Percentiles rank a stretch among this genome's conserved stretches.
Conservation (phyloP, 352 stramenopile species). For the Phytophthora tubulina region DNA sequence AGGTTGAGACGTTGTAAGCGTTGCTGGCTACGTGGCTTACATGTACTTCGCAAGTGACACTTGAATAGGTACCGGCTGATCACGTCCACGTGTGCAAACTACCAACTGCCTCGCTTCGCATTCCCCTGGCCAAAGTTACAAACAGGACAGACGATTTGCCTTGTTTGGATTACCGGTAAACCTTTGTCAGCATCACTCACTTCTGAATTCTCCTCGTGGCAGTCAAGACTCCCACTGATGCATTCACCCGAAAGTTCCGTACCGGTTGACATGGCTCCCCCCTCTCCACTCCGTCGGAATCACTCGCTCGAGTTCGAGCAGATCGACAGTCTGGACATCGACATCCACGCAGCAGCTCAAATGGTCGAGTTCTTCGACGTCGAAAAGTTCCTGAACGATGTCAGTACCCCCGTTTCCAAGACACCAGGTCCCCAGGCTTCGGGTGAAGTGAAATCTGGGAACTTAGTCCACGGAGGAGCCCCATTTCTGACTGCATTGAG, state of each 20-base stretch:
- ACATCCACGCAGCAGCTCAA: conserved; percentile 12
- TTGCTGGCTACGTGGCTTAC: too few species aligned
- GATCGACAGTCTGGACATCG: conserved; percentile 1
- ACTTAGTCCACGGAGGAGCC: background rate
- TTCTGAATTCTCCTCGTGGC: background rate
- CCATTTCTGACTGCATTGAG: background rate
- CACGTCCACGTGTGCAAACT: conserved; percentile 6
- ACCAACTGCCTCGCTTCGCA: background rate
- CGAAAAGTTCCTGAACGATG: conserved; percentile 3
- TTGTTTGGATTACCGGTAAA: background rate
- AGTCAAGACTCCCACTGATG: background rate
- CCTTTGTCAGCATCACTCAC: conserved; percentile 26
- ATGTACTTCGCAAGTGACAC: background rate
- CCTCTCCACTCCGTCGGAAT: background rate
- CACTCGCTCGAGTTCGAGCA: conserved; percentile 22
- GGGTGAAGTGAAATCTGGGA: background rate
- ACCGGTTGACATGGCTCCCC: background rate
- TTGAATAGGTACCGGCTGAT: conserved; percentile 1
- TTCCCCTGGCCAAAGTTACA: background rate
- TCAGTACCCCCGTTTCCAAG: background rate
- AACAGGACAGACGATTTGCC: conserved; percentile 12
- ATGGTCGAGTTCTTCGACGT: conserved; percentile 26
- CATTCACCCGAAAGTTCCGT: background rate
- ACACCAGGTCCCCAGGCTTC: background rate
- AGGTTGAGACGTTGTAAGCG: too few species aligned